A percentile compares a stretch with the other conserved stretches of the same genome.
These are phyloP conservation scores for Neofusicoccum parvum DNA, from an alignment of 2,329 filamentous ascomycete species.

Conservation along the genomic window DNA sequence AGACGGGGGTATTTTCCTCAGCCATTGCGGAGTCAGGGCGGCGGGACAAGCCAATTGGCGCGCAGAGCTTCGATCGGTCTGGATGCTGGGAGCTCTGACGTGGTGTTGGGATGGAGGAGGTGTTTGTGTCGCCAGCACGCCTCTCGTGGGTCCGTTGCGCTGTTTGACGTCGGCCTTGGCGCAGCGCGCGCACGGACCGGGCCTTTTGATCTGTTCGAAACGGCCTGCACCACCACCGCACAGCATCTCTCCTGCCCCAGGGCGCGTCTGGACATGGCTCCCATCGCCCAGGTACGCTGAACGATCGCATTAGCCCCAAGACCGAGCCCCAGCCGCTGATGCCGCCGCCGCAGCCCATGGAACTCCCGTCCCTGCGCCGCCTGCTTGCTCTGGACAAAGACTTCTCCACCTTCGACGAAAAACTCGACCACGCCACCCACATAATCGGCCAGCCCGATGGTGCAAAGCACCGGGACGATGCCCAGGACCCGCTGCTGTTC, in stretches of 20 bases:
- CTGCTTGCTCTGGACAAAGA: slow-evolving; percentile 44
- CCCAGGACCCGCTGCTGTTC: slow-evolving; percentile 6
- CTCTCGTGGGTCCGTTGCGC: slow-evolving; percentile 9
- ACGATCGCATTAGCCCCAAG: background rate
- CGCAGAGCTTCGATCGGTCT: background rate
- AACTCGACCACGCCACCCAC: slow-evolving; percentile 44
- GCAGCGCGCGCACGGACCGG: slow-evolving; percentile 3
- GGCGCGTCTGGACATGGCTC: slow-evolving; percentile 21
- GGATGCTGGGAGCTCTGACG: slow-evolving; percentile 4
- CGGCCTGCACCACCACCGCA: slow-evolving; percentile 12
- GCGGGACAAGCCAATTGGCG: slow-evolving; percentile 8
- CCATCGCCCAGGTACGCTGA: slow-evolving; percentile 20
- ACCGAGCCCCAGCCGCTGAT: slow-evolving; percentile 7
- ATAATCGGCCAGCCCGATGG: slow-evolving; percentile 41
- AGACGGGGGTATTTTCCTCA: slow-evolving; percentile 57
- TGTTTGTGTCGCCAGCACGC: slow-evolving; percentile 9
- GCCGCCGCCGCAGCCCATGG: slow-evolving; percentile 18
- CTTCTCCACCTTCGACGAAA: slow-evolving; percentile 39
- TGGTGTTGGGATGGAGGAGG: slow-evolving; percentile 1
- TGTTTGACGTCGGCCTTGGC: slow-evolving; percentile 20
- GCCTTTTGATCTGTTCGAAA: slow-evolving; percentile 19
- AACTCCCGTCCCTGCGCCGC: slow-evolving; percentile 36
- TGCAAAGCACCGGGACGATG: background rate
- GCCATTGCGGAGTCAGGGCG: slow-evolving; percentile 48
- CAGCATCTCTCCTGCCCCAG: slow-evolving; percentile 19